Conservation (phyloP, 1,284 basidiomycete species). For the Ganoderma lingzhi region DNA sequence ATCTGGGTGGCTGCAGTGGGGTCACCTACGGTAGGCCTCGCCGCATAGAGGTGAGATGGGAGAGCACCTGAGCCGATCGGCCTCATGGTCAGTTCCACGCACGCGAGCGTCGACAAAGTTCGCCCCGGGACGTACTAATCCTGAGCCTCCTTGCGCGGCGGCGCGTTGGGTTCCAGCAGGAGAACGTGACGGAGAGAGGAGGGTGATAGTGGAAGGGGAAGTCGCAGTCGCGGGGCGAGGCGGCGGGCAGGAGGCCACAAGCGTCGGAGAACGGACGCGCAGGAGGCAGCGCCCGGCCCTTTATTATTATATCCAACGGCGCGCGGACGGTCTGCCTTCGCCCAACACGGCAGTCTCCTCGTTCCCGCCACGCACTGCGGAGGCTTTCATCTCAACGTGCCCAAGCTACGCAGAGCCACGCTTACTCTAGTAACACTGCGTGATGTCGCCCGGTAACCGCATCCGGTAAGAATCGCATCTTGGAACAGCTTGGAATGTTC, state of each 20-base stretch:
- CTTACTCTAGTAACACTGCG: constrained; percentile 12
- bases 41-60: constrained; percentile 35
- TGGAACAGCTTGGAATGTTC: constrained; percentile 17
- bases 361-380: constrained; percentile 31
- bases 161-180: constrained; percentile 20
- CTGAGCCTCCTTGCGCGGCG: constrained; percentile 16
- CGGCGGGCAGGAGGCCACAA: constrained; percentile 26
- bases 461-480: constrained; percentile 13
- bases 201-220: constrained; percentile 5
- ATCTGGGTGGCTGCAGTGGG: constrained; percentile 22
- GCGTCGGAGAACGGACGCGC: constrained; percentile 30
- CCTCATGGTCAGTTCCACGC: constrained; percentile 51
- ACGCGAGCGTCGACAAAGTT: constrained; percentile 41
- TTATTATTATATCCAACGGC: constrained; percentile 28
- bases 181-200: constrained; percentile 6
- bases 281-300: constrained; percentile 29
- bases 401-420: constrained; percentile 16
- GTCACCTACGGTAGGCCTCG: constrained; percentile 28
- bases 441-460: constrained; percentile 19
- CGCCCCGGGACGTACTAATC: constrained; percentile 27
- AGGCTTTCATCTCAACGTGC: constrained; percentile 26
- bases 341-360: constrained; percentile 30
- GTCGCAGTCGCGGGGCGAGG: constrained; percentile 19
- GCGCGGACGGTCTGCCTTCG: constrained; percentile 27
- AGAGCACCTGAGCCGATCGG: constrained; percentile 42